These are phyloP conservation scores for Phytophthora melonis DNA, from an alignment of 352 stramenopile genomes.

Conservation along the genomic window DNA sequence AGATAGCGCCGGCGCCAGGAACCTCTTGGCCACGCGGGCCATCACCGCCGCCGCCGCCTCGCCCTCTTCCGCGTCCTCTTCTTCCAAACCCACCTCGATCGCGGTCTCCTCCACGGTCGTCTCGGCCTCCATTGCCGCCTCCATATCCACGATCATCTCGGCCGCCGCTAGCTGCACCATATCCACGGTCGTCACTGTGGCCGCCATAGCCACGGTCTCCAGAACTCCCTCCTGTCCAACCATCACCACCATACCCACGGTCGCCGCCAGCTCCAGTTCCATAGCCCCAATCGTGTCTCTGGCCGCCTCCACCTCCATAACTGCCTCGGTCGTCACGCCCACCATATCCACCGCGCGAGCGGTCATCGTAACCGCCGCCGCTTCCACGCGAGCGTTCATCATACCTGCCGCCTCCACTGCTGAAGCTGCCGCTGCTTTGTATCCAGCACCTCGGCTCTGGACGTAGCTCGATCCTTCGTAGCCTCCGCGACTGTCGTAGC, in stretches of 20 bases:
- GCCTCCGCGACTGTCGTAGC: too few relatives aligned
- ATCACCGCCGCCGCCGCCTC: constrained; percentile 24
- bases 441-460: constrained; percentile 27
- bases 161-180: constrained; percentile 6
- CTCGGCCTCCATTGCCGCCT: constrained; percentile 4
- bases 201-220: constrained; percentile 29
- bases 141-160: constrained; percentile 2
- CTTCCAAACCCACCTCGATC: constrained; percentile 13
- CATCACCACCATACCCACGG: constrained; percentile 9
- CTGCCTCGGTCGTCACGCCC: constrained; percentile 18
- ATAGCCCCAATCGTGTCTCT: constrained; percentile 8
- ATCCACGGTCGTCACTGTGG: constrained; percentile 14
- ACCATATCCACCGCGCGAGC: constrained; percentile 31
- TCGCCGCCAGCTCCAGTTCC: constrained; percentile 9
- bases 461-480: constrained; percentile 4
- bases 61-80: constrained; percentile 13
- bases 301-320: constrained; percentile 14
- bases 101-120: constrained; percentile 11
- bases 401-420: neutral
- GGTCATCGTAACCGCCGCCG: constrained; percentile 25
- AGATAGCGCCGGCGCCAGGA: constrained; percentile 41
- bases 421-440: neutral
- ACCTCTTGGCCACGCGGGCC: constrained; percentile 39
- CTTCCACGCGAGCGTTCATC: constrained; percentile 19
- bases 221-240: neutral